Evolutionary conservation across 1,284 basidiomycete genomes (phyloP), one percentile per base, ranked within the genome.

Genomic region (Leucocoprinus gongylophorus): DNA sequence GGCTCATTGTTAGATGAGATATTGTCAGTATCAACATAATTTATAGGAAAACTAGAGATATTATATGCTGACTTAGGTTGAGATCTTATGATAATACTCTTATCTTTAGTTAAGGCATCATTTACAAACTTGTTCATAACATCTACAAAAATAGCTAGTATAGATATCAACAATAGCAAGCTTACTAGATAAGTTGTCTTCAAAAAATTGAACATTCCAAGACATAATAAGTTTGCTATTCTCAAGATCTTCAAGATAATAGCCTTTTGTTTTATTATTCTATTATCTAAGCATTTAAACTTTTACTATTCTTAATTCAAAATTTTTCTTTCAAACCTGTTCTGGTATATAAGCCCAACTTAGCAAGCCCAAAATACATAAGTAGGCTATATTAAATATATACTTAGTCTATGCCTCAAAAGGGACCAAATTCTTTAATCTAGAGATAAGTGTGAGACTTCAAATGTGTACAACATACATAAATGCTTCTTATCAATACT

Each of bases 401-500:
- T 44, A 10, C 1, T 54, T 44, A 29, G 45, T 47, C 29, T 51
- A 59, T n/a, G 51, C 53, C 51, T 57, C 48, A 28, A 48, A 51
- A 18, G 49, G 33, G 3, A 57, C 50, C 1, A 51, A 30, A 1
- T 54, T 58, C 33, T 57, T 54, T 6, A 50, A 53, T 21, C 29
- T 18, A 1, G n/a, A 39, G 8, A 62, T 64, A 1, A 61, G 58
- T 17, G 58, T 55, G 0, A 59, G 38, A 30, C 61, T 59, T 9
- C 55, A 40, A 12, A 68, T 43, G 53, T 67, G 65, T 12, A 54
- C 50, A 2, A 67, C 61, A 46, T 71, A 65, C 10, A 56, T 46
- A 13, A 71, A 57, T 2, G 71, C 71, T 48, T 75, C 66, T 6
- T 66, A 66, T 72, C 72, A 75, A 13, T 73, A 58, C 45, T 56